These are phyloP conservation scores for Mangifera indica DNA, from an alignment of 345 rosid genomes.

Conservation along the genomic window DNA sequence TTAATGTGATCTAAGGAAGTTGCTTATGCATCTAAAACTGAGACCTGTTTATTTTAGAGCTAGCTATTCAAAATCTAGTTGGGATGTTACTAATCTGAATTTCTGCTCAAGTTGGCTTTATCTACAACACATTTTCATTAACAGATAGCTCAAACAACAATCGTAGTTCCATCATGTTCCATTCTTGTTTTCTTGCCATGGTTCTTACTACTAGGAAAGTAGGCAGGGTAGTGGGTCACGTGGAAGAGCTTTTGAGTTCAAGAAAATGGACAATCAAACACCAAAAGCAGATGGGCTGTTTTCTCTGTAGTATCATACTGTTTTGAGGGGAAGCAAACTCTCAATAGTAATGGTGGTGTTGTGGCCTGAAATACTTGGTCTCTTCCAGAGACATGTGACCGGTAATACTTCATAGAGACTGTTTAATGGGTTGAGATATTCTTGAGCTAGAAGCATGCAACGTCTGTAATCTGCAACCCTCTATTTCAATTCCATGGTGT, in stretches of 20 bases:
- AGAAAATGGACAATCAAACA: not conserved
- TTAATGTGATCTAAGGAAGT: slow-evolving; percentile 7
- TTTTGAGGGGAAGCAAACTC: too few species aligned
- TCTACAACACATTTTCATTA: not conserved
- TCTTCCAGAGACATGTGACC: too few species aligned
- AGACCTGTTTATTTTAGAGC: not conserved
- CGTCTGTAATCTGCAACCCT: too few species aligned
- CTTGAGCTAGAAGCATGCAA: too few species aligned
- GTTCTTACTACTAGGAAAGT: not conserved
- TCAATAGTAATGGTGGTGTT: too few species aligned
- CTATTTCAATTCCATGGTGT: too few species aligned
- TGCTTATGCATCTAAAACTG: not conserved
- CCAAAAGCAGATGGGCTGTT: not conserved
- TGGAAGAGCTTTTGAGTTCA: too few species aligned
- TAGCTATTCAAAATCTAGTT: not conserved
- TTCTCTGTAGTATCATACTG: too few species aligned
- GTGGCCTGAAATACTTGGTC: too few species aligned
- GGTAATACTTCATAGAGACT: too few species aligned
- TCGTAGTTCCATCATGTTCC: not conserved
- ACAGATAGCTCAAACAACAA: not conserved
- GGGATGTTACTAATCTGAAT: not conserved
- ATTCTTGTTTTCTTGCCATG: not conserved
- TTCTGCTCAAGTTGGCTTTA: not conserved
- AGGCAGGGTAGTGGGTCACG: too few species aligned
- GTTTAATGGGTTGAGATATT: too few species aligned